Conservation (phyloP, 1,139 yeast genomes). For the Eremothecium gossypii region DNA sequence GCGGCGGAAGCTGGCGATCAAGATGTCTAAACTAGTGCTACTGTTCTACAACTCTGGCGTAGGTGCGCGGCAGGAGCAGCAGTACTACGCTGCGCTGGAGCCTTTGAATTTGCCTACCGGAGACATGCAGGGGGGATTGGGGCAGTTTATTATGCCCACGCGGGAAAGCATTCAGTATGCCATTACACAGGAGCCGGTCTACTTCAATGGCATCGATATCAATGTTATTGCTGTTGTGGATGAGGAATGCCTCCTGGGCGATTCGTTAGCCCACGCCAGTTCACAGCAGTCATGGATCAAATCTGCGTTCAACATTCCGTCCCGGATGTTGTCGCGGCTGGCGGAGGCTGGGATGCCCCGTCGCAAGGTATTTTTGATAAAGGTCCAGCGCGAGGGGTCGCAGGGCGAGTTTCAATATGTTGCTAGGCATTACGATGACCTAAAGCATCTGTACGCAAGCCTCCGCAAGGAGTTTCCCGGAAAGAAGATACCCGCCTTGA, state of each 20-base stretch:
- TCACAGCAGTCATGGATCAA: slow-evolving; percentile 5
- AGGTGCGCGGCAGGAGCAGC: slow-evolving; percentile 49
- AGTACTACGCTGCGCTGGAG: slow-evolving; percentile 31
- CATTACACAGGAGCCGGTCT: slow-evolving; percentile 38
- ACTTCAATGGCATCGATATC: slow-evolving; percentile 48
- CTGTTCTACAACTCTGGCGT: slow-evolving; percentile 70
- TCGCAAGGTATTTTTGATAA: slow-evolving; percentile 35
- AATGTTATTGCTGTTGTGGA: slow-evolving; percentile 56
- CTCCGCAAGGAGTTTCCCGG: slow-evolving; percentile 61
- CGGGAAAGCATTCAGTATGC: slow-evolving; percentile 34
- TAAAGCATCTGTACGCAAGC: slow-evolving; percentile 43
- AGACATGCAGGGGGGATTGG: not conserved
- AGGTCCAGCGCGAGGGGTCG: slow-evolving; percentile 29
- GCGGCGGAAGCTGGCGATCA: slow-evolving; percentile 52
- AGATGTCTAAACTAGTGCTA: slow-evolving; percentile 51
- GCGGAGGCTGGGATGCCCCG: slow-evolving; percentile 1
- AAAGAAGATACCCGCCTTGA: slow-evolving; percentile 52
- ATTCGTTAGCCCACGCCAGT: not conserved
- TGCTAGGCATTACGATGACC: slow-evolving; percentile 57
- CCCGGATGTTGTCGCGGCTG: slow-evolving; percentile 1
- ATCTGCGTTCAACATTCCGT: slow-evolving; percentile 1
- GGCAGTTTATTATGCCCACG: not conserved
- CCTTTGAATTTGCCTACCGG: too few relatives aligned
- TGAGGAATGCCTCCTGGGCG: slow-evolving; percentile 11
- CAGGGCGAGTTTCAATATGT: slow-evolving; percentile 31